Evolutionary conservation across 2,329 filamentous ascomycete genomes (phyloP), one percentile per base, ranked within the genome.

Genomic region (Aplosporella prunicola): DNA sequence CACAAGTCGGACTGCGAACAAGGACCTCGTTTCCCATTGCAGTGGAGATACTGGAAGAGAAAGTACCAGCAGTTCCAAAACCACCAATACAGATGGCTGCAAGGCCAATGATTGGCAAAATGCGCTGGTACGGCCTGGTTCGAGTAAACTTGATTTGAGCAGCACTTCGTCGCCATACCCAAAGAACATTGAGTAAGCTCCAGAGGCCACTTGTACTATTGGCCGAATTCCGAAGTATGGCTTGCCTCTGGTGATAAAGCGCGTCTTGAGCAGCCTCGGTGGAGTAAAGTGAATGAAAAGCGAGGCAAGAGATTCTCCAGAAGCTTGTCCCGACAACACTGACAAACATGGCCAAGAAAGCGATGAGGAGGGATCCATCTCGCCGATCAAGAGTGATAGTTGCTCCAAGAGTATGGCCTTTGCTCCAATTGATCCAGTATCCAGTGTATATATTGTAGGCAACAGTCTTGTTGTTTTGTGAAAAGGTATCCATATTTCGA

Each of bases 31-130:
- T 53, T 2, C 53, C 53, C 1, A 47, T 43, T 9, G 47, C 42
- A 11, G 51, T 51, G 3, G 53, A 52, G 15, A 61, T 47, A 9
- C 50, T 46, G 0, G 56, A 57, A 2, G 57, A 58, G 35, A 60
- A 54, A 9, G 59, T 43, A 38, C 53, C 51, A 25, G 53, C 49
- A 5, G 50, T 40, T 5, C 38, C 47, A 27, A 58, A 57, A 4
- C 48, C 32, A 3, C 42, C 29, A 3, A 52, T 34, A 26, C 51
- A 45, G 11, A 50, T 8, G 6, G 50, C 9, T 4, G 49, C 49
- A 9, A 52, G 35, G 6, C 51, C 18, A 5, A 50, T 37, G 11
- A 54, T 32, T 1, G 53, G 51, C 2, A 55, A 11, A 6, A 47
- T 29, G 6, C 40, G 35, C 32, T 13, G 27, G 26, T 20, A 27